Base-by-base conservation (phyloP, 2,329 filamentous ascomycete genomes). In the Chalara sp. region DNA sequence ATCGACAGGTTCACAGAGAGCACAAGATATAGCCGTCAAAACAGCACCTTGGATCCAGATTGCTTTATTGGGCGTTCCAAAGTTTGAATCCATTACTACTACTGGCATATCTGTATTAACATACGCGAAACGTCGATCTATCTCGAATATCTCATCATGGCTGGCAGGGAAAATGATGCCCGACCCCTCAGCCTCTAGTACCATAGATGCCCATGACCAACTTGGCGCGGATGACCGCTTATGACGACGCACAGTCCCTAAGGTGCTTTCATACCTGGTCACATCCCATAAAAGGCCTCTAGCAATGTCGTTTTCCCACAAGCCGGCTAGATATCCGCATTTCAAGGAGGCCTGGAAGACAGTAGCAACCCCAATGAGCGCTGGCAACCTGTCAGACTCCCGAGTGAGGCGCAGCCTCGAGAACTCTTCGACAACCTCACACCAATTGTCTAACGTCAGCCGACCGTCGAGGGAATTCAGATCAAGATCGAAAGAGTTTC, bases 201-300 rank as follows among this genome's bases (percentile, higher is more conserved):
- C 6, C 32, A 50, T 28, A n/a, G 48, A 51, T 28, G 51, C 51
- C 51, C 51, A 53, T 6, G 51, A 50, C 51, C 51, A 53, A 28
- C 32, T 51, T 13, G 49, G 44, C 12, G 44, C 41, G 12, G 13
- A 28, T 6, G 45, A 10, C 12, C n/a, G 45, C 28, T 39, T 28
- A n/a, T 44, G 30, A 1, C 48, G 48, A 31, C 48, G 42, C 4
- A 46, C 30, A 35, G 21, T 21, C 2, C 21, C 21, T 21, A 21
- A 4, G 7, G n/a, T 29, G 10, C n/a, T 41, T 13, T 32, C 32
- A 31, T 39, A 43, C 30, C 32, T 42, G 13, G 29, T 41, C 11
- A 43, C 39, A 28, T 53, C 37, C 44, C 44, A 51, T 21, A 47
- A 44, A 33, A 51, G 37, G 11, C 49, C 39, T 13, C 37, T 29